phyloP scores from a whole-genome alignment of 768 basidiomycete species.

The Boletus reticuloceps region DNA sequence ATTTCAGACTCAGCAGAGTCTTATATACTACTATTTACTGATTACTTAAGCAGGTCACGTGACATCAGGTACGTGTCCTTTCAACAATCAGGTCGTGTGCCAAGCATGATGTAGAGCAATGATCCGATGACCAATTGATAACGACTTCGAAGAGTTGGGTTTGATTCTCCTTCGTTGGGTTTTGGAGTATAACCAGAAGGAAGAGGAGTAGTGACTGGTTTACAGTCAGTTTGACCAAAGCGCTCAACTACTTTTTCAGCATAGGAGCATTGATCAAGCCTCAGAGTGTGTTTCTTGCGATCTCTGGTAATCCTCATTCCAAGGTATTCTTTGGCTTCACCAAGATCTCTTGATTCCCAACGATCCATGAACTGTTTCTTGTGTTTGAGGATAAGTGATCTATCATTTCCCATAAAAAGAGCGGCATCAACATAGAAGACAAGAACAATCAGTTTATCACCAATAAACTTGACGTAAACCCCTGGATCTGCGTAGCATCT shows the following conservation, averaged over 20 bases:
- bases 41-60: too few relatives aligned
- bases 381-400: not conserved
- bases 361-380: not conserved
- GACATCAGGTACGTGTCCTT: too few relatives aligned
- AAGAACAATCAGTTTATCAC: not conserved
- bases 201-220: not conserved
- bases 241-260: not conserved
- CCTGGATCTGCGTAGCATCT: not conserved
- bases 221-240: not conserved
- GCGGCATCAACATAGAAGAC: not conserved
- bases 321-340: not conserved
- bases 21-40: too few relatives aligned
- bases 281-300: not conserved
- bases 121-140: not conserved
- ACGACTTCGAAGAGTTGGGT: not conserved
- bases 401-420: not conserved
- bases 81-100: not conserved
- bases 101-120: not conserved
- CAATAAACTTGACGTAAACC: not conserved
- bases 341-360: not conserved
- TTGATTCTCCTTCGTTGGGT: not conserved
- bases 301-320: not conserved
- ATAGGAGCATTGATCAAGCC: not conserved
- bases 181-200: not conserved
- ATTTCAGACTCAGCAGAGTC: too few relatives aligned